Percentiles rank a stretch among this genome's conserved stretches.
Evolutionary conservation across 176 grass and related monocot species (phyloP).

Genomic region (Melocanna baccifera): DNA sequence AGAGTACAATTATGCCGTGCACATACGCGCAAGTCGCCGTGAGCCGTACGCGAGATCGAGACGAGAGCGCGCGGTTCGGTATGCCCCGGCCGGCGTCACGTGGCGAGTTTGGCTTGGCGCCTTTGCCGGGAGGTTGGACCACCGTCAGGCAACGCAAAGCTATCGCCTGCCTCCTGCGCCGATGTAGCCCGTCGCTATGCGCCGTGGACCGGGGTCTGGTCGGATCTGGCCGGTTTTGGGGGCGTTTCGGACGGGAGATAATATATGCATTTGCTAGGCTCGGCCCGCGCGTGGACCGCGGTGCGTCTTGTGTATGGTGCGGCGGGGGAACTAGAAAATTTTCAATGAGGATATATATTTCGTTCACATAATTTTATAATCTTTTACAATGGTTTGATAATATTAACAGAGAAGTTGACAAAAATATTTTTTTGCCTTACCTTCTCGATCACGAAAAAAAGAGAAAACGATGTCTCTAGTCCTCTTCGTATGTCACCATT

Average conservation of each 20-base stretch:
- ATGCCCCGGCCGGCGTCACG: conserved; percentile 14
- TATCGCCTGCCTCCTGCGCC: conserved; percentile 31
- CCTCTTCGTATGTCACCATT: too few species aligned
- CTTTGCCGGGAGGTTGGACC: conserved; percentile 22
- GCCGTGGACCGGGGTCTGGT: conserved; percentile 62
- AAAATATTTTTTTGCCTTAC: too few species aligned
- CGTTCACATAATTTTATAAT: too few species aligned
- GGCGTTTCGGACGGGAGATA: neutral
- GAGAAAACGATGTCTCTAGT: too few species aligned
- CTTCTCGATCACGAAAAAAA: too few species aligned
- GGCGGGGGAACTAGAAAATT: too few species aligned
- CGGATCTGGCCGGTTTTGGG: conserved; percentile 45
- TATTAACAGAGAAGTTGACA: too few species aligned
- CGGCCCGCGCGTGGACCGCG: too few species aligned
- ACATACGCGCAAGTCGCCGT: neutral
- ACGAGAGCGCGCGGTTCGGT: neutral
- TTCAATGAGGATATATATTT: too few species aligned
- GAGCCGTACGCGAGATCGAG: neutral
- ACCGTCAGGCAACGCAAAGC: neutral
- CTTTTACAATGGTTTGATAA: too few species aligned
- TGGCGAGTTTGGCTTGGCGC: neutral
- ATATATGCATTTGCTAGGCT: too few species aligned
- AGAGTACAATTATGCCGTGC: neutral
- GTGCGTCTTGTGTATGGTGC: too few species aligned
- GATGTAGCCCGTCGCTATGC: conserved; percentile 38